Base-by-base conservation (phyloP, 129 eudicot genomes). In the Escallonia herrerae region DNA sequence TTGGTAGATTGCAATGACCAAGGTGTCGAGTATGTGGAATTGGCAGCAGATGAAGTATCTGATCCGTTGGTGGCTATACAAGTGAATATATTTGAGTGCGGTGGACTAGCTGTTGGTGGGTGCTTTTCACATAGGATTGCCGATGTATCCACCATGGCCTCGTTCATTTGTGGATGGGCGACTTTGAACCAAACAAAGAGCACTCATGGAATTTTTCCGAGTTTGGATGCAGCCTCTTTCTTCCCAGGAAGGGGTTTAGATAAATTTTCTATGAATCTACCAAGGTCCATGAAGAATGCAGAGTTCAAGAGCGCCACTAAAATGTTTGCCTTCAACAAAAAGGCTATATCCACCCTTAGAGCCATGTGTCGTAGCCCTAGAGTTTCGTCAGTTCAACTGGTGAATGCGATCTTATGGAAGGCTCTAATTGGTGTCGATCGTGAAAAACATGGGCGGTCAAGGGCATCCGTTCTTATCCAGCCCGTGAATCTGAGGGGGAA, bases 401-500 rank as follows among this genome's bases (percentile, higher is more conserved):
- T 74, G 5, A 48, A 46, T 44, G 72, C 62, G 6, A 8, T 74
- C 2, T 49, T 74, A 5, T 56, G 60, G 43, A 50, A 53, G n/a
- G 73, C 58, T 40, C 33, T 66, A 2, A 51, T 74, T 5, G 47
- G n/a, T 14, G 8, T 58, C 0, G 67, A 51, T 47, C n/a, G 55
- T 0, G 76, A 47, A 10, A 58, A 47, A 52, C 48, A 59, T 2
- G 76, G 63, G 22, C 7, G 40, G 1, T 43, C 72, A 7, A 64
- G 72, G n/a, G 61, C 37, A 5, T 68, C 63, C 13, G 4, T 58
- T 7, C 12, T 79, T 3, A 2, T 40, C 5, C 79, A 73, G 8
- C 48, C 79, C 3, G 56, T 79, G 5, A 73, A 79, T 38, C 46
- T n/a, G n/a, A n/a, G n/a, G n/a, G n/a, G n/a, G n/a, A n/a, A n/a